Base-by-base conservation (phyloP, 2,329 filamentous ascomycete genomes). In the Neofusicoccum cordaticola region DNA sequence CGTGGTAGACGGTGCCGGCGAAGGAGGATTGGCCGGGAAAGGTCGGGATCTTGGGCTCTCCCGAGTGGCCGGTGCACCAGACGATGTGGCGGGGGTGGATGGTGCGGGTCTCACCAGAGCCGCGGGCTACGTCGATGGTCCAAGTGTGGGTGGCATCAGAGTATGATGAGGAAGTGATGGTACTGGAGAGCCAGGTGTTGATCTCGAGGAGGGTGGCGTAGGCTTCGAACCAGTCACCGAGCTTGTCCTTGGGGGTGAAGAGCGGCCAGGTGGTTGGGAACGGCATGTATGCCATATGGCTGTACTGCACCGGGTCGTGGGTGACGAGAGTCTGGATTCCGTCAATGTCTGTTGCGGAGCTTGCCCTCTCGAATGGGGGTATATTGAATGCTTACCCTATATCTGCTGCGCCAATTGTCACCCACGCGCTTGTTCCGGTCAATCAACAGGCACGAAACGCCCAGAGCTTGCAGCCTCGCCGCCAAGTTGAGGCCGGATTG, bases 171-270 rank as follows among this genome's bases (percentile, higher is more conserved):
- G 77, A 74, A 1, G 71, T 73, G 0, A 90, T 68, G 1, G 77
- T 81, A 0, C 86, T 86, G 11, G 74, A 77, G 0, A 80, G 85
- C 88, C 88, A 90, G 31, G 90, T 83, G 66, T 90, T 88, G 45
- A 91, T 81, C 69, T 91, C 89, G n/a, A 91, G 79, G 0, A 86
- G 74, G 4, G 79, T 82, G 0, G 84, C 88, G 68, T 91, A 91
- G 0, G 83, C 78, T 68, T 90, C 88, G 66, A 91, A 87, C 76
- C 86, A 91, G 48, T 90, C 86, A 1, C 82, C 89, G 0, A 90
- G 78, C 71, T 91, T 91, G 73, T 91, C 88, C 71, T 90, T 91
- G 4, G 88, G 87, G 0, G 88, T 90, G 73, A 89, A 91, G 15
- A 89, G 78, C 3, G 88, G 88, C 88, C 88, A 91, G 61, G 83